Percentiles rank a stretch among this genome's conserved stretches.
Conservation (phyloP, 371 early-diverging fungal species). For the Batkoa obscura region DNA sequence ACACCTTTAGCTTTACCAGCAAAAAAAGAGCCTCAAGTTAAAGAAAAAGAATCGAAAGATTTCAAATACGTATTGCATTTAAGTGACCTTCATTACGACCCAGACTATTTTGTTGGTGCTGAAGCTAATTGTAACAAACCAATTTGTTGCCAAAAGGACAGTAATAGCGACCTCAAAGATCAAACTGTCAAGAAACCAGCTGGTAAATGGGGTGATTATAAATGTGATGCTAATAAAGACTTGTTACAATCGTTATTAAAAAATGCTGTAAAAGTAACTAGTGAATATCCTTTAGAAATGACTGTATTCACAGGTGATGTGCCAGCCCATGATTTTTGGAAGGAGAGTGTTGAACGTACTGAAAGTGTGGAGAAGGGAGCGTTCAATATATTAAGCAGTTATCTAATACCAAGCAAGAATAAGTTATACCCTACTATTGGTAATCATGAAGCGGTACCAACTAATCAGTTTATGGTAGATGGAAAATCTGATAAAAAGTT, state of each 20-base stretch:
- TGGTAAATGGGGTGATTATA: constrained; percentile 11
- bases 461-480: constrained; percentile 9
- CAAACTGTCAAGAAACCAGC: constrained; percentile 7
- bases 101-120: constrained; percentile 4
- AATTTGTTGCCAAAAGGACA: constrained; percentile 4
- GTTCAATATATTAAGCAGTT: not conserved
- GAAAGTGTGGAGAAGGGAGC: not conserved
- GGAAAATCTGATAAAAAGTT: not conserved
- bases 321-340: not conserved
- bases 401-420: not conserved
- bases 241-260: constrained; percentile 23
- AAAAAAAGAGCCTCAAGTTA: not conserved
- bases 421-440: constrained; percentile 6
- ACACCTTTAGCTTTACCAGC: not conserved
- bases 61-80: not conserved
- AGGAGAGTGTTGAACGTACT: not conserved
- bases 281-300: constrained; percentile 4
- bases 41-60: not conserved
- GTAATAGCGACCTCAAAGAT: not conserved
- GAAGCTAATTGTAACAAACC: constrained; percentile 6
- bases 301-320: constrained; percentile 5
- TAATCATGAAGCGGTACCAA: constrained; percentile 10
- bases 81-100: constrained; percentile 4
- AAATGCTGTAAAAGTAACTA: too few relatives aligned
- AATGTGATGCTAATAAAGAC: constrained; percentile 18